A percentile compares a stretch with the other conserved stretches of the same genome.
These are phyloP conservation scores for Cordyceps militaris DNA, from an alignment of 2,329 filamentous ascomycete genomes.

Conservation along the genomic window DNA sequence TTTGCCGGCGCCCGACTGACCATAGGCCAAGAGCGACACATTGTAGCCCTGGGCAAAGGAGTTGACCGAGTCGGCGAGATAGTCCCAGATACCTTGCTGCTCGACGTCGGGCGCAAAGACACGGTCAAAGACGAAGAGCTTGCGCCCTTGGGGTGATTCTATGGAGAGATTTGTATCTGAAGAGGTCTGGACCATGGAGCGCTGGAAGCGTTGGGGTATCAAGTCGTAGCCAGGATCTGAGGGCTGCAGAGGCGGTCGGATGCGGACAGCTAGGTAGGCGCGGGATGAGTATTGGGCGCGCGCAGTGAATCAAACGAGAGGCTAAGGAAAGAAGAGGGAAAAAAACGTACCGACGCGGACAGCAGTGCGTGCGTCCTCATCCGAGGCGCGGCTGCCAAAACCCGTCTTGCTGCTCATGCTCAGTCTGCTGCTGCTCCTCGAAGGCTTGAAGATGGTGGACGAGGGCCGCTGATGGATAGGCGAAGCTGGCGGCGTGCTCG, in stretches of 20 bases:
- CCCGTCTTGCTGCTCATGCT: conserved; percentile 75
- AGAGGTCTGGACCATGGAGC: conserved; percentile 83
- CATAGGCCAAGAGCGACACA: conserved; percentile 93
- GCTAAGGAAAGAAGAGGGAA: background rate
- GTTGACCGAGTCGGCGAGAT: conserved; percentile 79
- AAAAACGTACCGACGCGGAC: conserved; percentile 86
- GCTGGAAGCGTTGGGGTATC: conserved; percentile 91
- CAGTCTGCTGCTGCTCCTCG: conserved; percentile 75
- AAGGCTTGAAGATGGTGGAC: conserved; percentile 72
- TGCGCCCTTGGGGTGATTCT: conserved; percentile 85
- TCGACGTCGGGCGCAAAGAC: conserved; percentile 79
- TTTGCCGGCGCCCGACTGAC: conserved; percentile 95
- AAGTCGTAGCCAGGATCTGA: conserved; percentile 89
- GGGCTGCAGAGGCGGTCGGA: conserved; percentile 77
- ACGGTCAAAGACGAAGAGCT: conserved; percentile 93
- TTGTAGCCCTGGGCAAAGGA: conserved; percentile 96
- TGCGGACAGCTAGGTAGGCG: conserved; percentile 69
- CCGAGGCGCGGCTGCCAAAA: conserved; percentile 72
- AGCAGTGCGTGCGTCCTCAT: conserved; percentile 83
- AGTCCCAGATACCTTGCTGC: conserved; percentile 92
- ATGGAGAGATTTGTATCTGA: conserved; percentile 80
- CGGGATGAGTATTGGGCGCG: background rate
- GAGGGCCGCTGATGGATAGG: conserved; percentile 61
- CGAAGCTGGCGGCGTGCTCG: conserved; percentile 63
- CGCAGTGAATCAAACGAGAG: background rate